Percentiles rank a stretch among this genome's conserved stretches.
phyloP scores from a whole-genome alignment of 495 filamentous ascomycete species.

The Aspergillus heteromorphus region DNA sequence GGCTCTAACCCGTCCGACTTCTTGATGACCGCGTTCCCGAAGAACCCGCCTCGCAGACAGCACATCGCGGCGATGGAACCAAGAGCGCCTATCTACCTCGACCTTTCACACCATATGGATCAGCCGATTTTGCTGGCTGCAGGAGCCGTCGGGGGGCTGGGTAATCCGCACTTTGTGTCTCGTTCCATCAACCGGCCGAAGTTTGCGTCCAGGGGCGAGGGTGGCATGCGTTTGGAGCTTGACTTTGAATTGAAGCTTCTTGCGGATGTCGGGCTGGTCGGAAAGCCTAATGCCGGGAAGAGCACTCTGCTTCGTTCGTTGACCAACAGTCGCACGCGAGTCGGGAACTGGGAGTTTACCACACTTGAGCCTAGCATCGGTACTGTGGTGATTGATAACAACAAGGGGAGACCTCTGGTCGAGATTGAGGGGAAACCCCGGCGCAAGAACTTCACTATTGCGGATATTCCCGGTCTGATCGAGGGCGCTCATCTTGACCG shows the following conservation, averaged over 20 bases:
- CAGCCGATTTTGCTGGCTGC: slow-evolving; percentile 84
- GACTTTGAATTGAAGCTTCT: slow-evolving; percentile 92
- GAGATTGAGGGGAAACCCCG: slow-evolving; percentile 31
- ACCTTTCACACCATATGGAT: slow-evolving; percentile 75
- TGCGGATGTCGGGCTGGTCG: slow-evolving; percentile 90
- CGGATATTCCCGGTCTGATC: slow-evolving; percentile 92
- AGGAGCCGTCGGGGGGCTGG: slow-evolving; percentile 82
- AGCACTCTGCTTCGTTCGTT: slow-evolving; percentile 85
- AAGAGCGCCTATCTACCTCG: slow-evolving; percentile 66
- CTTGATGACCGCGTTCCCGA: slow-evolving; percentile 54
- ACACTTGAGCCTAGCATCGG: slow-evolving; percentile 92
- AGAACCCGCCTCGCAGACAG: slow-evolving; percentile 52
- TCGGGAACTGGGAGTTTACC: slow-evolving; percentile 96
- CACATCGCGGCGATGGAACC: slow-evolving; percentile 58
- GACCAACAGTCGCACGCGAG: slow-evolving; percentile 76
- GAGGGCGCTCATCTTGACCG: slow-evolving; percentile 87
- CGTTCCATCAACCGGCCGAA: slow-evolving; percentile 64
- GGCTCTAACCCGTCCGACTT: slow-evolving; percentile 63
- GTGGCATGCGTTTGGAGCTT: slow-evolving; percentile 67
- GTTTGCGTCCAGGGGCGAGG: slow-evolving; percentile 82
- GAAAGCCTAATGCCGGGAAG: slow-evolving; percentile 93
- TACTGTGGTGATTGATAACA: slow-evolving; percentile 83
- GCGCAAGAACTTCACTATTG: slow-evolving; percentile 81
- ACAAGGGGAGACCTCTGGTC: slow-evolving; percentile 60
- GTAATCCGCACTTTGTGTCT: slow-evolving; percentile 87